Percentiles rank a stretch among this genome's conserved stretches.
These are phyloP conservation scores for Chlamydomonas applanata DNA, from an alignment of 139 green algal genomes.

Conservation along the genomic window DNA sequence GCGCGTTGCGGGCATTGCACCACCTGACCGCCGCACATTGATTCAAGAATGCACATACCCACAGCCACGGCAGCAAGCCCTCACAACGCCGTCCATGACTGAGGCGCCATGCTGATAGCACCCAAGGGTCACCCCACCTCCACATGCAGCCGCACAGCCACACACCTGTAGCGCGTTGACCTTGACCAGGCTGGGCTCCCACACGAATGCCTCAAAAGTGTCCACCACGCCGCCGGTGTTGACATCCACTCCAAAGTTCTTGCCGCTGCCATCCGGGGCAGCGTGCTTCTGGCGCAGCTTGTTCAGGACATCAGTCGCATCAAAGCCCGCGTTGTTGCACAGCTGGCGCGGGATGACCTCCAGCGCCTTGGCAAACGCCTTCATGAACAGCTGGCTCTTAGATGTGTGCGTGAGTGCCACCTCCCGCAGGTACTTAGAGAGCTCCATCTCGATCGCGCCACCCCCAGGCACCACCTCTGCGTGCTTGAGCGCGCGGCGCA, in stretches of 20 bases:
- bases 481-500: constrained; percentile 73
- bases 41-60: neutral
- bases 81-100: too few relatives aligned
- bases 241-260: constrained; percentile 92
- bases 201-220: constrained; percentile 93
- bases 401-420: constrained; percentile 47
- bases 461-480: constrained; percentile 85
- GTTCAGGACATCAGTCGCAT: constrained; percentile 98
- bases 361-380: constrained; percentile 86
- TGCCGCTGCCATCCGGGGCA: constrained; percentile 39
- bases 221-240: constrained; percentile 93
- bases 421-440: constrained; percentile 59
- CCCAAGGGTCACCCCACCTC: too few relatives aligned
- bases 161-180: constrained; percentile 85
- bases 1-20: neutral
- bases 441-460: constrained; percentile 95
- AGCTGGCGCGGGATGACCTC: constrained; percentile 96
- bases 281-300: constrained; percentile 96
- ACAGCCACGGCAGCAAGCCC: neutral
- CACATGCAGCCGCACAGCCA: too few relatives aligned
- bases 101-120: too few relatives aligned
- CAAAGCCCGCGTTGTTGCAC: constrained; percentile 96
- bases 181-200: constrained; percentile 94
- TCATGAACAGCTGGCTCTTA: constrained; percentile 97
- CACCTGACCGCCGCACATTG: neutral